A percentile compares a stretch with the other conserved stretches of the same genome.
These are phyloP conservation scores for Prunus armeniaca DNA, from an alignment of 306 rosid species.

Conservation along the genomic window DNA sequence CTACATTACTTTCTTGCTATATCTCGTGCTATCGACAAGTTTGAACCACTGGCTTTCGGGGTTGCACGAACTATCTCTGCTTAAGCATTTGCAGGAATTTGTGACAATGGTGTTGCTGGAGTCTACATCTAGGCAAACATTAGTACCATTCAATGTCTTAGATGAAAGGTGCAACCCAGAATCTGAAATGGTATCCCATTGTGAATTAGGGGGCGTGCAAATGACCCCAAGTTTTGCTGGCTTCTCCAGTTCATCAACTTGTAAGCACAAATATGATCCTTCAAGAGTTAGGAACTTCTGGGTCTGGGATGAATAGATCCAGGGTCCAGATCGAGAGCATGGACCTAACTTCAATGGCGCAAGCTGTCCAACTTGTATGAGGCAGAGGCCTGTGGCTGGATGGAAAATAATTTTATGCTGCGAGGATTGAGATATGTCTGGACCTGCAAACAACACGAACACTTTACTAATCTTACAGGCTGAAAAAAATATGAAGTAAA, in stretches of 20 bases:
- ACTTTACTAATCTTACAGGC: neutral
- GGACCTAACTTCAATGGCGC: constrained; percentile 54
- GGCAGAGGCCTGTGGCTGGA: constrained; percentile 71
- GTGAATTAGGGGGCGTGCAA: constrained; percentile 41
- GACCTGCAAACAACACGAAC: constrained; percentile 44
- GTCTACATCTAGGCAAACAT: constrained; percentile 69
- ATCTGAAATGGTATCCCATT: constrained; percentile 71
- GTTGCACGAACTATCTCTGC: constrained; percentile 49
- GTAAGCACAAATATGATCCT: constrained; percentile 74
- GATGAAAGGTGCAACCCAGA: constrained; percentile 76
- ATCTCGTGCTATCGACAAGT: constrained; percentile 51
- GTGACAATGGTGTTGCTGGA: constrained; percentile 53
- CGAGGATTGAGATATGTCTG: constrained; percentile 23
- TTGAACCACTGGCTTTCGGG: constrained; percentile 88
- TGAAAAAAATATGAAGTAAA: neutral
- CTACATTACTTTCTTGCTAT: constrained; percentile 2
- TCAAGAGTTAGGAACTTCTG: constrained; percentile 38
- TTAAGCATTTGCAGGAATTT: constrained; percentile 70
- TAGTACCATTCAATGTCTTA: constrained; percentile 29
- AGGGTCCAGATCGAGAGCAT: constrained; percentile 52
- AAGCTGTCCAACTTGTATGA: constrained; percentile 33
- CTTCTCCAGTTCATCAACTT: constrained; percentile 40
- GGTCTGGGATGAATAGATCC: constrained; percentile 44
- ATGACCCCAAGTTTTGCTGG: constrained; percentile 45
- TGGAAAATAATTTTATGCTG: constrained; percentile 58